A percentile compares a stretch with the other conserved stretches of the same genome.
phyloP scores from a whole-genome alignment of 805 yeast species.

The Candida rishiriensis region DNA sequence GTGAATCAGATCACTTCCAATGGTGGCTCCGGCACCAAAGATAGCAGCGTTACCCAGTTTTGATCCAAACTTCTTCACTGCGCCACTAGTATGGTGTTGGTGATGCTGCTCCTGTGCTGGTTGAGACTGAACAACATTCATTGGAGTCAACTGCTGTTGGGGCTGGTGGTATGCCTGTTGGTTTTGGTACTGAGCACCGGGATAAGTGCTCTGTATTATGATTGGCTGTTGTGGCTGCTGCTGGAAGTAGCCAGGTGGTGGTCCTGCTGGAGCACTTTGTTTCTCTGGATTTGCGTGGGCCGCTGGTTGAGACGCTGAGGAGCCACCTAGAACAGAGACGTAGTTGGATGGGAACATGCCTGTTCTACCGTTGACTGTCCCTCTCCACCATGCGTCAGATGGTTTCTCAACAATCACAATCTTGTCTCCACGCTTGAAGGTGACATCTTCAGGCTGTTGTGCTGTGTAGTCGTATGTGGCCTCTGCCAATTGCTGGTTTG shows the following conservation, averaged over 20 bases:
- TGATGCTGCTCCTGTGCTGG: constrained; percentile 17
- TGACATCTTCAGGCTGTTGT: constrained; percentile 72
- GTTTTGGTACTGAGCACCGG: not conserved
- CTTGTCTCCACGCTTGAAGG: constrained; percentile 60
- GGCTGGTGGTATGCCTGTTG: constrained; percentile 14
- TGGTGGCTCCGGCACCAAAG: constrained; percentile 96
- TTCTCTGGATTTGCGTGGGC: not conserved
- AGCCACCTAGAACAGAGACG: constrained; percentile 41
- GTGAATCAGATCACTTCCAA: constrained; percentile 83
- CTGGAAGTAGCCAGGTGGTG: constrained; percentile 14
- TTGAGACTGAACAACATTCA: constrained; percentile 16
- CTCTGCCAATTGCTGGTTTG: constrained; percentile 43
- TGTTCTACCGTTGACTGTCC: constrained; percentile 49
- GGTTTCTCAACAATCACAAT: constrained; percentile 66
- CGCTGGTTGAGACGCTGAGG: constrained; percentile 12
- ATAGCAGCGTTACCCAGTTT: constrained; percentile 93
- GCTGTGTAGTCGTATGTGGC: constrained; percentile 75
- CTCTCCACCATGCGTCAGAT: constrained; percentile 91
- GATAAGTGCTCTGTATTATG: not conserved
- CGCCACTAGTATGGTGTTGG: constrained; percentile 14
- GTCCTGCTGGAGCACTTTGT: not conserved
- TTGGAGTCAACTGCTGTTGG: constrained; percentile 19
- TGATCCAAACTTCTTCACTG: constrained; percentile 67
- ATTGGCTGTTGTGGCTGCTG: constrained; percentile 18
- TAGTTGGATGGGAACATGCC: constrained; percentile 94